Evolutionary conservation across 2,329 filamentous ascomycete species (phyloP), one percentile per base, ranked within the genome.

Genomic region (Trichophyton schoenleinii): DNA sequence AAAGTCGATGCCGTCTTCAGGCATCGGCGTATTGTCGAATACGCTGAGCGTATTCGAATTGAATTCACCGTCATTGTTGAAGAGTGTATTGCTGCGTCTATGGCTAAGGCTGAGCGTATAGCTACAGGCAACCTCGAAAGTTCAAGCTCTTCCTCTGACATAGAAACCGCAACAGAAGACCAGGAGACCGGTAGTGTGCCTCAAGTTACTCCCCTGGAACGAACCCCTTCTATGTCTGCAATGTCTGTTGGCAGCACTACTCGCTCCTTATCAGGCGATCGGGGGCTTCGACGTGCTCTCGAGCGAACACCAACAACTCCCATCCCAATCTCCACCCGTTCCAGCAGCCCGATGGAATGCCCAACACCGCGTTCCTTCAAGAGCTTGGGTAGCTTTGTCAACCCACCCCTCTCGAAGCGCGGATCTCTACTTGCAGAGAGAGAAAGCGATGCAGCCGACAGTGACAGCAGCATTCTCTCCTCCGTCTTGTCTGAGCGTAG

Each of bases 1-100:
- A 99, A 99, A 72, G 89, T 97, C 1, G 94, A 99, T 68, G 89
- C 92, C 3, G 89, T 97, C 5, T 85, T 95, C 65, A 88, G 94
- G 38, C 90, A 97, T 73, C 87, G 92, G 58, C 87, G 87, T 67
- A 95, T 97, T 58, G 86, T 99, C 36, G 94, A 99, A 72, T 99
- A 99, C 71, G 87, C 91, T 0, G 94, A 99, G 75, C 86, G 95
- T 36, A 96, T 99, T 65, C 88, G 95, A 3, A 83, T 96, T 55
- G 94, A 99, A 69, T 95, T 96, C 69, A 88, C 92, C 31, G 83
- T 95, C 28, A 80, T 96, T 62, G 92, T 99, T 1, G 90, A 97
- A 69, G 90, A 96, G 68, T 99, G 94, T 71, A 96, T 99, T 59
- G 87, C 95, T 63, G 91, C 90, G 64, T 94, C 94, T 7, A 82